Evolutionary conservation across 257 asterid genomes (phyloP), one percentile per base, ranked within the genome.

Genomic region (Lavandula angustifolia): DNA sequence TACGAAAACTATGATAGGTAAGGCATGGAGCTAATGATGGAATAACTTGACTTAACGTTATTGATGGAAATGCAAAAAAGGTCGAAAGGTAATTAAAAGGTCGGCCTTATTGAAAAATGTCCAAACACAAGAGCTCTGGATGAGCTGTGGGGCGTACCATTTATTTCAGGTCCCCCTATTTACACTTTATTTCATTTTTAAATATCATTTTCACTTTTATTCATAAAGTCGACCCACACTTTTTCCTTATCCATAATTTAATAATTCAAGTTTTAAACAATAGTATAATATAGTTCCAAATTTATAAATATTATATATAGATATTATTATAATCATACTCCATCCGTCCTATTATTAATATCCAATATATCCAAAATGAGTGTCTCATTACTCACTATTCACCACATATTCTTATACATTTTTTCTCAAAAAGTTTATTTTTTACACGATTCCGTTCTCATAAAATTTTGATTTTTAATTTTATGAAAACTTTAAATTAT

Each of bases 21-120:
- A 8, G n/a, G 3, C 46, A 40, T 40, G 46, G 10, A 50, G 27
- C n/a, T 50, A 51, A 50, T 29, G 48, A 38, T 12, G 10, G 29
- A 46, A 1, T 9, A 10, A 42, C 0, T 42, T 18, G 37, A 40
- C 54, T 38, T 17, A 42, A n/a, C 49, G 9, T 47, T 47, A 57
- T 34, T 46, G 7, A 47, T 68, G 11, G 46, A 60, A 67, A 38
- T 67, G 40, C 49, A 55, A 67, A 67, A 67, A 14, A 34, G 41
- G 34, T 34, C 54, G n/a, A 66, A 9, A 71, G 0, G 53, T 3
- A 54, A 66, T 66, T 53, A 38, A 76, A 66, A 48, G 37, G 80
- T 12, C 70, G 76, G 80, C 67, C 31, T 58, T 60, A 46, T 33
- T 65, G 7, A 53, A 66, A 65, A 62, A 55, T 49, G 61, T 50